Conservation (phyloP, 179 eudicot genomes). For the Patellifolia procumbens region DNA sequence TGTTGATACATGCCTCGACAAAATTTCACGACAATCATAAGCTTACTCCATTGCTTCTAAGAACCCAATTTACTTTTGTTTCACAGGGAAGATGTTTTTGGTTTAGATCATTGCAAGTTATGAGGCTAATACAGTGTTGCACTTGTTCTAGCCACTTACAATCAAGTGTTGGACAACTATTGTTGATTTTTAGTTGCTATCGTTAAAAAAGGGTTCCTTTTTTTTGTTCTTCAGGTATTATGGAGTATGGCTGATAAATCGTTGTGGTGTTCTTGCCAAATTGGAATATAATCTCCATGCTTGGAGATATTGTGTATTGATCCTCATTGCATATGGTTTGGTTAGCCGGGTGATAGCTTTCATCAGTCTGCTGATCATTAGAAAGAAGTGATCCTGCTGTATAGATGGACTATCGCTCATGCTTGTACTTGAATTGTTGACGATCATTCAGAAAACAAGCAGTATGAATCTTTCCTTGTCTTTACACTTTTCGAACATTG, state of each 20-base stretch:
- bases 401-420: neutral
- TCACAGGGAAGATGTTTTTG: neutral
- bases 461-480: too few relatives aligned
- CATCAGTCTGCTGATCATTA: conserved; percentile 37
- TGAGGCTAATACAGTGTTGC: neutral
- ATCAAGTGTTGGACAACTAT: neutral
- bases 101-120: neutral
- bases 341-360: conserved; percentile 45
- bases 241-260: conserved; percentile 55
- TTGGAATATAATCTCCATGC: conserved; percentile 35
- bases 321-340: conserved; percentile 36
- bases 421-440: neutral
- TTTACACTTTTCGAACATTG: too few relatives aligned
- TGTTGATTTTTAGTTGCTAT: neutral
- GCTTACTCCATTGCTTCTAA: too few relatives aligned
- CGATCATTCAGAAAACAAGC: too few relatives aligned
- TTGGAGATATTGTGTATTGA: conserved; percentile 33
- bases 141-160: neutral
- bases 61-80: too few relatives aligned
- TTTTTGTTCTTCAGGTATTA: conserved; percentile 35
- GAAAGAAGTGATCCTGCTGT: conserved; percentile 30
- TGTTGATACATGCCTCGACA: too few relatives aligned
- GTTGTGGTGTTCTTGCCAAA: conserved; percentile 39
- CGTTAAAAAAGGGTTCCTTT: neutral
- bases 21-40: too few relatives aligned